phyloP scores from a whole-genome alignment of 169 alveolate species.

The Plasmodium cynomolgi region DNA sequence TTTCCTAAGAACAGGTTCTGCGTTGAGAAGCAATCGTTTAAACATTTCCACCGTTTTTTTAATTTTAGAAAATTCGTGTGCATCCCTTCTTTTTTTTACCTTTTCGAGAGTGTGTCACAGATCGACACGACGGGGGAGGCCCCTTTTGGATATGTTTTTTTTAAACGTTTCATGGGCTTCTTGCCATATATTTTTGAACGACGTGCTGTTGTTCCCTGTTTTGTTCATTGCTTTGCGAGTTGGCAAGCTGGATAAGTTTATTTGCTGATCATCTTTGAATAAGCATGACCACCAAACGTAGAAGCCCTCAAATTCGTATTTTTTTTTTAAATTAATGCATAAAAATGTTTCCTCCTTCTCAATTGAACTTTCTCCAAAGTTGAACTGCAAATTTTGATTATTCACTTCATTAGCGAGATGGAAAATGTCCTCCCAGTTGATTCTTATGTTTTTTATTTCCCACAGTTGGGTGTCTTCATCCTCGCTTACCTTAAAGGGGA shows the following conservation, averaged over 20 bases:
- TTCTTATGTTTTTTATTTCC: slow-evolving; percentile 66
- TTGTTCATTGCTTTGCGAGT: slow-evolving; percentile 34
- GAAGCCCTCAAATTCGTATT: slow-evolving; percentile 40
- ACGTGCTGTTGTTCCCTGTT: slow-evolving; percentile 1
- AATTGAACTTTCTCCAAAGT: slow-evolving; percentile 7
- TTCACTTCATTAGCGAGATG: slow-evolving; percentile 49
- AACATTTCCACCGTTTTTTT: neutral
- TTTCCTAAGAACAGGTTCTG: neutral
- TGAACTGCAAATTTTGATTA: slow-evolving; percentile 42
- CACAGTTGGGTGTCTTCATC: slow-evolving; percentile 74
- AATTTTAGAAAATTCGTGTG: neutral
- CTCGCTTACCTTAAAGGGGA: slow-evolving; percentile 37
- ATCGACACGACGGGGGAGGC: slow-evolving; percentile 28
- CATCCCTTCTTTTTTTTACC: neutral
- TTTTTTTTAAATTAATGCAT: slow-evolving; percentile 65
- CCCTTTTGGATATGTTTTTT: slow-evolving; percentile 50
- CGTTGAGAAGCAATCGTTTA: neutral
- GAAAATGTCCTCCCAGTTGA: slow-evolving; percentile 52
- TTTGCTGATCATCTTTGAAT: slow-evolving; percentile 37
- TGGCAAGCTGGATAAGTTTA: slow-evolving; percentile 39
- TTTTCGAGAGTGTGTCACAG: neutral
- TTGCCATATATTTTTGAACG: slow-evolving; percentile 67
- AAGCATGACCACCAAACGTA: slow-evolving; percentile 71
- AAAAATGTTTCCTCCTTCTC: slow-evolving; percentile 73
- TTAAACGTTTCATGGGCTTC: slow-evolving; percentile 73